Conservation (phyloP, 2,329 filamentous ascomycete species). For the Lanzia echinophila region DNA sequence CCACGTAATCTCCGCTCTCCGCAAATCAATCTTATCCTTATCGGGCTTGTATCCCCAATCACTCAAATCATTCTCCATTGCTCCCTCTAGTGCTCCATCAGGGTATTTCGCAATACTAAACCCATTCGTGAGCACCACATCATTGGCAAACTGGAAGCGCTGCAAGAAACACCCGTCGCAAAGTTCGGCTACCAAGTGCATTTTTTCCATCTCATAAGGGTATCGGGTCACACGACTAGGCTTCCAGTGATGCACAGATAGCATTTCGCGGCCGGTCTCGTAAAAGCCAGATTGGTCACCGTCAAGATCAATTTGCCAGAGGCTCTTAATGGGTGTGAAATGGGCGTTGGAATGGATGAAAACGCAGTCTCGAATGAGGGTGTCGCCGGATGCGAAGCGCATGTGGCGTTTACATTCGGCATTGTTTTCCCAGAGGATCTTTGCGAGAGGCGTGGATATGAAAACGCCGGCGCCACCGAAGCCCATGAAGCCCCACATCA, state of each 20-base stretch:
- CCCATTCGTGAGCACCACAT: constrained; percentile 39
- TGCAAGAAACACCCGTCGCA: constrained; percentile 38
- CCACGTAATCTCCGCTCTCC: constrained; percentile 37
- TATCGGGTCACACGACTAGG: constrained; percentile 22
- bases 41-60: background rate
- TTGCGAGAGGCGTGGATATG: constrained; percentile 24
- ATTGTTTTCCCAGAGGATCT: constrained; percentile 20
- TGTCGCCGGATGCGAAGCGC: constrained; percentile 26
- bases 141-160: constrained; percentile 38
- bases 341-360: constrained; percentile 22
- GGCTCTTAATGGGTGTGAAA: constrained; percentile 21
- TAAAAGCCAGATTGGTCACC: constrained; percentile 30
- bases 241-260: constrained; percentile 30
- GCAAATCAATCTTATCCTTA: constrained; percentile 20
- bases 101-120: constrained; percentile 38
- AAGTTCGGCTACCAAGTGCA: constrained; percentile 26
- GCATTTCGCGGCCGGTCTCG: constrained; percentile 25
- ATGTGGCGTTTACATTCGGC: constrained; percentile 24
- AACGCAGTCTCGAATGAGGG: constrained; percentile 29
- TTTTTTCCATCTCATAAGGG: constrained; percentile 28
- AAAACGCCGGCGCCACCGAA: constrained; percentile 29
- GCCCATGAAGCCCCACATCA: constrained; percentile 28
- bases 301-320: constrained; percentile 29
- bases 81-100: background rate
- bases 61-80: background rate